phyloP scores from a whole-genome alignment of 140 eudicot genomes.

The Oenanthe javanica region DNA sequence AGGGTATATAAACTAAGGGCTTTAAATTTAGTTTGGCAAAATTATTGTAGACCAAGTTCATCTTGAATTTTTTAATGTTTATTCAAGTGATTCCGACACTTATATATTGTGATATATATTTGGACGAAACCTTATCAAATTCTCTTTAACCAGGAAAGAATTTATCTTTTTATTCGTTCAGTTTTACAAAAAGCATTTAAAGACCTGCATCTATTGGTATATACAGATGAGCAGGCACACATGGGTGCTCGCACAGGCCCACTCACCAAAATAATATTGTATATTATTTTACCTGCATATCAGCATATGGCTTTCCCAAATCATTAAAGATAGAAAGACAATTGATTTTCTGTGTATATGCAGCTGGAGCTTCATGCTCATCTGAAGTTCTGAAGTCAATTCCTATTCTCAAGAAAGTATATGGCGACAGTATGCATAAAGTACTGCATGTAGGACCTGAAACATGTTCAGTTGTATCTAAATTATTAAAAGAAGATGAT shows the following conservation, averaged over 20 bases:
- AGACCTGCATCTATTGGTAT: not conserved
- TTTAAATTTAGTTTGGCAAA: not conserved
- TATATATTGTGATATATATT: not conserved
- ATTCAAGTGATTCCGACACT: not conserved
- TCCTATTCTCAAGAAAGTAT: constrained; percentile 56
- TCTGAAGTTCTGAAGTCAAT: constrained; percentile 51
- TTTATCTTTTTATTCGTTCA: not conserved
- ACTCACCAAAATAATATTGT: not conserved
- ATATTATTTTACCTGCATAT: not conserved
- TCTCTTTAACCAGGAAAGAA: not conserved
- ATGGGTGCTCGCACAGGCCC: not conserved
- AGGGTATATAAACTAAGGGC: not conserved
- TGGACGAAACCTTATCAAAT: not conserved
- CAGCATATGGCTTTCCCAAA: not conserved
- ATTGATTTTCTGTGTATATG: constrained; percentile 2
- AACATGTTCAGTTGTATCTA: constrained; percentile 78
- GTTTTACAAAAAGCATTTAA: not conserved
- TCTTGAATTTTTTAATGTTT: not conserved
- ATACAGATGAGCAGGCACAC: not conserved
- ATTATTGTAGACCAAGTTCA: not conserved
- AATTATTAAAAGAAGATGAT: constrained; percentile 77
- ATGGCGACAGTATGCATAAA: constrained; percentile 42
- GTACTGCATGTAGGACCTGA: constrained; percentile 93
- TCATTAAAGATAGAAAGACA: no score
- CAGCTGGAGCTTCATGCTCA: constrained; percentile 80